Evolutionary conservation across 495 filamentous ascomycete species (phyloP), one percentile per base, ranked within the genome.

Genomic region (Corynascus novoguineensis): DNA sequence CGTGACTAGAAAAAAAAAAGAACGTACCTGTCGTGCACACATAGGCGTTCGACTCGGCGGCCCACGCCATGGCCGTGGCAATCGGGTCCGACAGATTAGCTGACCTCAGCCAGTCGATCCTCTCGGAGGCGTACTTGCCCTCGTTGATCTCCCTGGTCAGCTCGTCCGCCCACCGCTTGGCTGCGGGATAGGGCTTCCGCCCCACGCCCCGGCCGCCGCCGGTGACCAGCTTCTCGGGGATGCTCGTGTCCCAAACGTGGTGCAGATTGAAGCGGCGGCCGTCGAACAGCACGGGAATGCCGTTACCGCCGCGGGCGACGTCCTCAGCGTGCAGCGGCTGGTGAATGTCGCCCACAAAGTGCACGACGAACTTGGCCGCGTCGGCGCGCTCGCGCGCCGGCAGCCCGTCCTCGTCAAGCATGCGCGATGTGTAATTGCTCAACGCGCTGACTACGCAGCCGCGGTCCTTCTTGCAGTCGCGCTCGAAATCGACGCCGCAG

Each of bases 261-360:
- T 87, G 84, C 45, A 87, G 60, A 49, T 83, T 83, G 28, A 71
- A 55, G 21, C 72, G 60, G n/a, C 53, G 51, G 4, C 70, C 71
- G 19, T 81, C 71, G 66, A 82, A 87, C 24, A 61, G 66, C 5
- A 86, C 84, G 28, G 69, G 60, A 59, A 86, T 85, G 14, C 73
- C 74, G 60, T 87, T 87, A 0, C 84, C 84, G 50, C 84, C 84
- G 24, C 76, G 66, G 0, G 73, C 77, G 2, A 84, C 74, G 47
- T 82, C 72, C 64, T 86, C 84, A 35, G 73, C 78, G 63, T 87
- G 84, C 44, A 87, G 70, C 15, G 84, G 84, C 68, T 87, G 84
- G 58, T 84, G 81, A 55, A 86, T 81, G 58, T 87, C 84, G 44
- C 83, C 83, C 25, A 85, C 64, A 59, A 87, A 86, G 54, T 85